Conservation (phyloP, 495 filamentous ascomycete species). For the Thermochaetoides thermophila region DNA sequence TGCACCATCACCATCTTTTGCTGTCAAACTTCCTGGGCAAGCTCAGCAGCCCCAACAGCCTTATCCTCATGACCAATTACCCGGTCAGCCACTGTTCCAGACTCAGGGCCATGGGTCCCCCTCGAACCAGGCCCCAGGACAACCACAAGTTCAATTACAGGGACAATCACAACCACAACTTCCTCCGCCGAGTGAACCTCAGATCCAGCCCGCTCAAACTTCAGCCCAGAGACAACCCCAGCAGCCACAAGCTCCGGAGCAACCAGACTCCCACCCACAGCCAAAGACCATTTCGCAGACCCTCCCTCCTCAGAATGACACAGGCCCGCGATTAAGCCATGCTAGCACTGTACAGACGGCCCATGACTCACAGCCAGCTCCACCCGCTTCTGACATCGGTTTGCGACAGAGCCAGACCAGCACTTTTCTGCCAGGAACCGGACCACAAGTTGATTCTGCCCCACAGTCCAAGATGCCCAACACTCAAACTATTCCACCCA, state of each 20-base stretch:
- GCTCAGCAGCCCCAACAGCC: conserved; percentile 5
- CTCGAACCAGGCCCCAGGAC: conserved; percentile 1
- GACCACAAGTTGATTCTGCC: too few relatives aligned
- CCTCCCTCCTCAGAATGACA: too few relatives aligned
- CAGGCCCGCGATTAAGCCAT: neutral
- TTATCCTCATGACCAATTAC: neutral
- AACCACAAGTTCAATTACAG: conserved; percentile 6
- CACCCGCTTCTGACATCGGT: too few relatives aligned
- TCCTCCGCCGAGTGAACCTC: conserved; percentile 1
- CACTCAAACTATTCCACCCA: neutral
- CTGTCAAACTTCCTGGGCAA: conserved; percentile 3
- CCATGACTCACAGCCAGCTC: too few relatives aligned
- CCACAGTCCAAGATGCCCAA: neutral
- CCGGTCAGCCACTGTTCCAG: conserved; percentile 4
- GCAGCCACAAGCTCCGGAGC: neutral
- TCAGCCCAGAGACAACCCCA: conserved; percentile 1
- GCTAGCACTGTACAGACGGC: neutral
- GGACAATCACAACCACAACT: conserved; percentile 1
- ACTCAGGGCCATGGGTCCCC: conserved; percentile 2
- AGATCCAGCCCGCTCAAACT: neutral
- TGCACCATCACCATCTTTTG: conserved; percentile 1
- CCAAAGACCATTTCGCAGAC: neutral
- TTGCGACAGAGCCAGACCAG: too few relatives aligned
- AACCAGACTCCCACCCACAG: neutral
- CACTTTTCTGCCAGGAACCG: too few relatives aligned